A percentile compares a stretch with the other conserved stretches of the same genome.
phyloP scores from a whole-genome alignment of 1,284 basidiomycete species.

The Omphalotus olearius region DNA sequence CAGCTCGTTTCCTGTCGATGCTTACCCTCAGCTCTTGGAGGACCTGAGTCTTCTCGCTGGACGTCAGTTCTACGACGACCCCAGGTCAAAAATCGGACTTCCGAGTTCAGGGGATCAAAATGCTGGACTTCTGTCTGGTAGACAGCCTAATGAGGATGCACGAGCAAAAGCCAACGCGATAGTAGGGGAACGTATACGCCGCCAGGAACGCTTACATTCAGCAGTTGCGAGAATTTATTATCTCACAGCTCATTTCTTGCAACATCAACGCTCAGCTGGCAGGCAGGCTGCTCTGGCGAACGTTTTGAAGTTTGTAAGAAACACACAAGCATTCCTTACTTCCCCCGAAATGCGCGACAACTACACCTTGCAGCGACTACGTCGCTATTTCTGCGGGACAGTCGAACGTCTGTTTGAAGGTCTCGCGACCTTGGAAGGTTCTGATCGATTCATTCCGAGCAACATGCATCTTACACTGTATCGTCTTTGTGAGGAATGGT shows the following conservation, averaged over 20 bases:
- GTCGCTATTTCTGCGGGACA: slow-evolving; percentile 87
- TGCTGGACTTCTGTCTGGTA: slow-evolving; percentile 54
- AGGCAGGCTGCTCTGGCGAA: slow-evolving; percentile 74
- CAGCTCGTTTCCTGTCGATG: slow-evolving; percentile 76
- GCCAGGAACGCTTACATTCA: slow-evolving; percentile 82
- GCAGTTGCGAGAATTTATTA: slow-evolving; percentile 90
- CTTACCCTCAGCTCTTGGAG: slow-evolving; percentile 81
- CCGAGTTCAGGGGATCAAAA: slow-evolving; percentile 34
- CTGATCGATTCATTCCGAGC: slow-evolving; percentile 73
- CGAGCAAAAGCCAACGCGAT: slow-evolving; percentile 41
- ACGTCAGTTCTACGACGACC: slow-evolving; percentile 80
- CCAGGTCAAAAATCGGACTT: slow-evolving; percentile 46
- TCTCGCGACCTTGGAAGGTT: slow-evolving; percentile 66
- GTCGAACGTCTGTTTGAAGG: slow-evolving; percentile 85
- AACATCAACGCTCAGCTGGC: slow-evolving; percentile 65
- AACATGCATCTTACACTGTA: slow-evolving; percentile 81
- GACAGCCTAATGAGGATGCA: slow-evolving; percentile 65
- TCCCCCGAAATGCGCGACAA: slow-evolving; percentile 73
- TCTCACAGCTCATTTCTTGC: slow-evolving; percentile 77
- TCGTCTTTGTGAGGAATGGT: slow-evolving; percentile 92
- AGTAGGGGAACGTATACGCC: slow-evolving; percentile 52
- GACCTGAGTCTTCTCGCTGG: slow-evolving; percentile 78
- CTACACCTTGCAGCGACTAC: slow-evolving; percentile 76
- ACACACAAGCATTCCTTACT: slow-evolving; percentile 76
- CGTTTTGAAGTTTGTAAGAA: slow-evolving; percentile 83